Conservation (phyloP, 257 asterid species). For the Nicotiana tomentosiformis region DNA sequence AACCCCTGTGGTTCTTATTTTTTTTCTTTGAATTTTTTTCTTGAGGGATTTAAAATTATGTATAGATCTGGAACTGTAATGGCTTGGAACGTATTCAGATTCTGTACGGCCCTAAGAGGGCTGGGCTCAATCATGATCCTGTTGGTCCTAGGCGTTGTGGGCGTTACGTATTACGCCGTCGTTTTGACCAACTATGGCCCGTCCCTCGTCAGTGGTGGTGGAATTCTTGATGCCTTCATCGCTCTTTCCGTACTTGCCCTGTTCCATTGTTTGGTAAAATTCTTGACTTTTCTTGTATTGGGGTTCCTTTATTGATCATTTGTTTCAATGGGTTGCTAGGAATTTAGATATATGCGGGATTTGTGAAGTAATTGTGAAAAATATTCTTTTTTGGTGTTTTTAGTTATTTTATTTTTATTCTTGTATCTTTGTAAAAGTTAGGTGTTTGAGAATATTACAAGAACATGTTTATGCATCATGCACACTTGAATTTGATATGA, state of each 20-base stretch:
- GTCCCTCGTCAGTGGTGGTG: slow-evolving; percentile 56
- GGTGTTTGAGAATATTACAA: neutral
- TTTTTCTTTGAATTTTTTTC: neutral
- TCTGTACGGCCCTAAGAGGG: slow-evolving; percentile 89
- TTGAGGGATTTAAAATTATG: slow-evolving; percentile 35
- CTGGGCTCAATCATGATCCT: slow-evolving; percentile 97
- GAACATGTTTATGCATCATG: neutral
- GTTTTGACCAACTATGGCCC: slow-evolving; percentile 88
- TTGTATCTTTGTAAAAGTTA: neutral
- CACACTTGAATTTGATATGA: neutral
- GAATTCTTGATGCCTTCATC: slow-evolving; percentile 45
- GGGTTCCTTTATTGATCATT: neutral
- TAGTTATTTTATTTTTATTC: neutral
- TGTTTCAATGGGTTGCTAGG: neutral
- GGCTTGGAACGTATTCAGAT: slow-evolving; percentile 99
- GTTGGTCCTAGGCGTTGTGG: slow-evolving; percentile 86
- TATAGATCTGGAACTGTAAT: slow-evolving; percentile 95
- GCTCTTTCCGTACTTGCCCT: slow-evolving; percentile 56
- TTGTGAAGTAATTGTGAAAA: neutral
- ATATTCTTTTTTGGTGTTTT: neutral
- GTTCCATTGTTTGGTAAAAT: slow-evolving; percentile 80
- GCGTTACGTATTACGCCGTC: slow-evolving; percentile 88
- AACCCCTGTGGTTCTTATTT: neutral
- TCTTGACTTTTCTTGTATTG: neutral
- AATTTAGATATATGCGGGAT: neutral